Evolutionary conservation across 306 rosid species (phyloP).

Genomic region (Quercus mongolica): DNA sequence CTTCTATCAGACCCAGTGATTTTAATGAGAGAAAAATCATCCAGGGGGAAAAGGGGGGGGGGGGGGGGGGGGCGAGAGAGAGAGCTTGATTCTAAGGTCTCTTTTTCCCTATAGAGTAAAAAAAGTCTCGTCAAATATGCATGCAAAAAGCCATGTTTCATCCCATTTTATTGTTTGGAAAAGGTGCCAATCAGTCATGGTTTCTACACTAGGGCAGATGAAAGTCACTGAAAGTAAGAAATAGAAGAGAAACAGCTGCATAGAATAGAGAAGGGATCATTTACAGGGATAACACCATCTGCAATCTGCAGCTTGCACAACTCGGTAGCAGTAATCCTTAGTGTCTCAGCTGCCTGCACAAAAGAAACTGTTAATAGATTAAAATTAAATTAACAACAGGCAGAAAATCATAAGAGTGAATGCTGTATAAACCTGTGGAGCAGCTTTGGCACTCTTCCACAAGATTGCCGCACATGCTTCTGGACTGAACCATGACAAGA

Average conservation of each 20-base stretch:
- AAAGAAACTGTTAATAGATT: background rate
- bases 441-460: slow-evolving; percentile 86
- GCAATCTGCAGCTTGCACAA: slow-evolving; percentile 64
- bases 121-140: too few relatives aligned
- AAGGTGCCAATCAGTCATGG: too few relatives aligned
- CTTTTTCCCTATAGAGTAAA: too few relatives aligned
- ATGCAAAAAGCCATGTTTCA: too few relatives aligned
- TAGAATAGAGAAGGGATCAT: slow-evolving; percentile 25
- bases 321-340: slow-evolving; percentile 75
- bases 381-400: slow-evolving; percentile 13
- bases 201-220: background rate
- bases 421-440: slow-evolving; percentile 64
- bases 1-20: too few relatives aligned
- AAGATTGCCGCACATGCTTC: slow-evolving; percentile 99
- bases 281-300: slow-evolving; percentile 86
- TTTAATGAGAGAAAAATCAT: too few relatives aligned
- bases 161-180: too few relatives aligned
- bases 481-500: slow-evolving; percentile 58
- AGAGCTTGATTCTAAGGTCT: too few relatives aligned
- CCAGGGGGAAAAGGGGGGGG: too few relatives aligned
- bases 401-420: slow-evolving; percentile 1
- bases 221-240: background rate
- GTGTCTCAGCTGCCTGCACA: slow-evolving; percentile 80
- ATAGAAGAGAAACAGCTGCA: slow-evolving; percentile 2
- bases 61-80: too few relatives aligned